Evolutionary conservation across 345 rosid species (phyloP).

Genomic region (Eucalyptus cloeziana): DNA sequence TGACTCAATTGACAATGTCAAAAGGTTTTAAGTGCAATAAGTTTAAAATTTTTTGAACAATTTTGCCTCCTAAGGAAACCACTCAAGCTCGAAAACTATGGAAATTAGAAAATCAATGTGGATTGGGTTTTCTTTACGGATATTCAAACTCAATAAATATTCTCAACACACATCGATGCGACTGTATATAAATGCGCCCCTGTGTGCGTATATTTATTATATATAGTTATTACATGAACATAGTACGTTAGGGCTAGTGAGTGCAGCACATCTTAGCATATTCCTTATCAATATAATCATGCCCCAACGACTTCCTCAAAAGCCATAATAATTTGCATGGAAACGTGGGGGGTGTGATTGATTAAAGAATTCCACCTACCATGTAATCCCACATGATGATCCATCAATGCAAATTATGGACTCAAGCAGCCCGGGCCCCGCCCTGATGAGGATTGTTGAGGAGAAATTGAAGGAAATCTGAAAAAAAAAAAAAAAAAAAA

Average conservation of each 20-base stretch:
- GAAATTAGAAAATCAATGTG: not conserved
- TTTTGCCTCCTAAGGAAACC: not conserved
- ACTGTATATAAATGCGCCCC: not conserved
- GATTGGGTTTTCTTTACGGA: not conserved
- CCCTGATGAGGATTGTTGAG: not conserved
- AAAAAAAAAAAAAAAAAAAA: not conserved
- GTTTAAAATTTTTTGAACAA: accelerated
- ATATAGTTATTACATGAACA: not conserved
- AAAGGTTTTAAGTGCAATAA: not conserved
- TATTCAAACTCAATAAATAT: not conserved
- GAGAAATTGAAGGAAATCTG: not conserved
- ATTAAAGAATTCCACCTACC: not conserved
- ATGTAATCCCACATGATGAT: not conserved
- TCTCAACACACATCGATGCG: not conserved
- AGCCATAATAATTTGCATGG: not conserved
- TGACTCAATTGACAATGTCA: accelerated
- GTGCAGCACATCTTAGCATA: not conserved
- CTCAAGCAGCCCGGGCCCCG: not conserved
- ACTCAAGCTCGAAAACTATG: not conserved
- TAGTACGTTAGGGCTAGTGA: not conserved
- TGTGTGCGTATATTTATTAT: not conserved
- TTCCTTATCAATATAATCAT: not conserved
- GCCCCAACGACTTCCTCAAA: not conserved
- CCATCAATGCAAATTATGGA: not conserved
- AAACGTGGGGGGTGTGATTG: not conserved